Conservation (phyloP, 768 basidiomycete genomes). For the Naganishia randhawae region DNA sequence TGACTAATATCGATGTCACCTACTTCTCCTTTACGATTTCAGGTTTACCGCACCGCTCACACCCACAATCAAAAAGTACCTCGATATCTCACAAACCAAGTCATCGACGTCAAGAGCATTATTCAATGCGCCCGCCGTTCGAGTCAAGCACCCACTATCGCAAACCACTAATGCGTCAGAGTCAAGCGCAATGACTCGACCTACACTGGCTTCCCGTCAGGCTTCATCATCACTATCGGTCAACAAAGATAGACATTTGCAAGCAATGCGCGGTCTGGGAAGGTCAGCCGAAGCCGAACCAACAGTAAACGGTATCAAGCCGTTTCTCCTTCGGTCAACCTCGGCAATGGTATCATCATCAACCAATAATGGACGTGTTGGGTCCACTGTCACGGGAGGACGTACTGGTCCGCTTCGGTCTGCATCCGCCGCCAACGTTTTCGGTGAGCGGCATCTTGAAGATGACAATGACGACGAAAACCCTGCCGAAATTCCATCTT, state of each 20-base stretch:
- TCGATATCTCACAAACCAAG: slow-evolving; percentile 39
- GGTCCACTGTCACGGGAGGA: no score
- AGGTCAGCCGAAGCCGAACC: not conserved
- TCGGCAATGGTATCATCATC: slow-evolving; percentile 11
- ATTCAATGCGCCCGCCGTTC: slow-evolving; percentile 8
- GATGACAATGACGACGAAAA: not conserved
- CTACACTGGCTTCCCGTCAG: slow-evolving; percentile 2
- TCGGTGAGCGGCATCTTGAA: not conserved
- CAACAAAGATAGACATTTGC: slow-evolving; percentile 14
- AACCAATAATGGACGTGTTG: not conserved
- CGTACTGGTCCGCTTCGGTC: not conserved
- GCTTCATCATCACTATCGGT: not conserved
- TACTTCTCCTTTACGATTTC: not conserved
- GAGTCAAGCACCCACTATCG: slow-evolving; percentile 12
- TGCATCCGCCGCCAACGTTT: slow-evolving; percentile 16
- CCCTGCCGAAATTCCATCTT: not conserved
- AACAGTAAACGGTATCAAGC: slow-evolving; percentile 1
- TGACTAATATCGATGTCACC: not conserved
- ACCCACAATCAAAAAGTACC: slow-evolving; percentile 51
- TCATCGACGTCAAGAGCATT: slow-evolving; percentile 1
- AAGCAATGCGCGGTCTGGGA: slow-evolving; percentile 12
- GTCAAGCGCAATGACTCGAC: not conserved
- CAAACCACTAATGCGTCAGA: slow-evolving; percentile 7
- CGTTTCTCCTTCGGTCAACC: slow-evolving; percentile 10
- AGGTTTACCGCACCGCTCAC: slow-evolving; percentile 53